These are phyloP conservation scores for Fusarium sp. DNA, from an alignment of 2,329 filamentous ascomycete species.

Conservation along the genomic window DNA sequence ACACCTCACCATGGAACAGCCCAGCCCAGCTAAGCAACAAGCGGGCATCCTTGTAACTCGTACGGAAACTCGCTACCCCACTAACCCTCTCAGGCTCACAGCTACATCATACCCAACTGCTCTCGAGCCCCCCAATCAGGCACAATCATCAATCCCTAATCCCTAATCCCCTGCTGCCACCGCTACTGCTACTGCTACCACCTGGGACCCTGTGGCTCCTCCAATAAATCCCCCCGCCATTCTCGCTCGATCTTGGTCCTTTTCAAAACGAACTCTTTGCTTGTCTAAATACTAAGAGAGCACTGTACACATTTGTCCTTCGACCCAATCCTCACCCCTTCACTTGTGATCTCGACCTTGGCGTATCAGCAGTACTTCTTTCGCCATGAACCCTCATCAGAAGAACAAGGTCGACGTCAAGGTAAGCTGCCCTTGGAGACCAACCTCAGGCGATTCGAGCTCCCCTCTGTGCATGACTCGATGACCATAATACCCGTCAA, in stretches of 20 bases:
- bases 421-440: slow-evolving; percentile 66
- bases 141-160: slow-evolving; percentile 12
- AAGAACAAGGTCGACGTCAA: slow-evolving; percentile 98
- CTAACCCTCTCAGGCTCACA: slow-evolving; percentile 24
- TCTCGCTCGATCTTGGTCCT: slow-evolving; percentile 34
- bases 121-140: slow-evolving; percentile 42
- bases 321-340: background rate
- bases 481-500: slow-evolving; percentile 1
- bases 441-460: slow-evolving; percentile 26
- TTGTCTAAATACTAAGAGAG: slow-evolving; percentile 8
- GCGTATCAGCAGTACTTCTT: slow-evolving; percentile 1
- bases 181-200: slow-evolving; percentile 1
- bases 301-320: slow-evolving; percentile 1
- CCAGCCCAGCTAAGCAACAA: background rate
- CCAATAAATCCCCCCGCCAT: slow-evolving; percentile 37
- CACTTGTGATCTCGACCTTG: background rate
- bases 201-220: slow-evolving; percentile 35
- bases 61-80: background rate
- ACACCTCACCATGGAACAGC: background rate
- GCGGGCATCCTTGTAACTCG: slow-evolving; percentile 15
- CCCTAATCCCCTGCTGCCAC: slow-evolving; percentile 25
- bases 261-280: slow-evolving; percentile 27
- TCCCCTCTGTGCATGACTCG: slow-evolving; percentile 27
- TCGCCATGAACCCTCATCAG: slow-evolving; percentile 90
- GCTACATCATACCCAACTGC: slow-evolving; percentile 40